Conservation (phyloP, 352 stramenopile genomes). For the Phytophthora hibernalis region DNA sequence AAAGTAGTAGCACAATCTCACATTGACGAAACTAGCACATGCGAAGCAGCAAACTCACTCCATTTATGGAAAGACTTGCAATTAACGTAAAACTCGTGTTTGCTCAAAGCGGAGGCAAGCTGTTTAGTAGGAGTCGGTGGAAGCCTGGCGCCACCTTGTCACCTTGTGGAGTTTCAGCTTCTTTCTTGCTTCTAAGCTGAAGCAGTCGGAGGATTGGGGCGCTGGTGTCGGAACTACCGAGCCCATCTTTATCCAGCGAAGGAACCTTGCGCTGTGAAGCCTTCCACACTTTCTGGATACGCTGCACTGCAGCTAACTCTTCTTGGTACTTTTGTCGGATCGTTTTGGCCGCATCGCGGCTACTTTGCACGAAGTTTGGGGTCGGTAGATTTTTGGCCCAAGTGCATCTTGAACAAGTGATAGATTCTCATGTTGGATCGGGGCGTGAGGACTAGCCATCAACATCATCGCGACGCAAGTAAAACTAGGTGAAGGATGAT, state of each 20-base stretch:
- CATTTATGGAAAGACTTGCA: constrained; percentile 19
- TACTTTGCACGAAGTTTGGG: constrained; percentile 1
- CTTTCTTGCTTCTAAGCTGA: constrained; percentile 6
- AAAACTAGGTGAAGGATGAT: constrained; percentile 37
- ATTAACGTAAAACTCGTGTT: background rate
- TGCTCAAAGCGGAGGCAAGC: constrained; percentile 11
- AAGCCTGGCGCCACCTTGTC: constrained; percentile 1
- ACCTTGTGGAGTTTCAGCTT: background rate
- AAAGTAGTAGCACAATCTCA: constrained; percentile 16
- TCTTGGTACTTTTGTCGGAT: constrained; percentile 11
- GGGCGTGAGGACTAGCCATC: constrained; percentile 31
- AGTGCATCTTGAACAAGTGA: background rate
- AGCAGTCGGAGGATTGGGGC: constrained; percentile 15
- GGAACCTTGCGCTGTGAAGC: constrained; percentile 5
- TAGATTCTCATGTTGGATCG: constrained; percentile 23
- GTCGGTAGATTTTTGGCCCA: background rate
- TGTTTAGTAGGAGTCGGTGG: constrained; percentile 9
- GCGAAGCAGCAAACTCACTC: constrained; percentile 19
- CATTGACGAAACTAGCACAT: constrained; percentile 10
- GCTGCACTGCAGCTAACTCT: constrained; percentile 26
- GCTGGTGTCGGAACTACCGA: background rate
- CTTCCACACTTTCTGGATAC: constrained; percentile 45
- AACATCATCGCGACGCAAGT: constrained; percentile 52
- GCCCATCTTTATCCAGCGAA: background rate
- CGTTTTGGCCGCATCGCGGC: constrained; percentile 9